Conservation (phyloP, 352 stramenopile species). For the Globisporangium iwayamae region DNA sequence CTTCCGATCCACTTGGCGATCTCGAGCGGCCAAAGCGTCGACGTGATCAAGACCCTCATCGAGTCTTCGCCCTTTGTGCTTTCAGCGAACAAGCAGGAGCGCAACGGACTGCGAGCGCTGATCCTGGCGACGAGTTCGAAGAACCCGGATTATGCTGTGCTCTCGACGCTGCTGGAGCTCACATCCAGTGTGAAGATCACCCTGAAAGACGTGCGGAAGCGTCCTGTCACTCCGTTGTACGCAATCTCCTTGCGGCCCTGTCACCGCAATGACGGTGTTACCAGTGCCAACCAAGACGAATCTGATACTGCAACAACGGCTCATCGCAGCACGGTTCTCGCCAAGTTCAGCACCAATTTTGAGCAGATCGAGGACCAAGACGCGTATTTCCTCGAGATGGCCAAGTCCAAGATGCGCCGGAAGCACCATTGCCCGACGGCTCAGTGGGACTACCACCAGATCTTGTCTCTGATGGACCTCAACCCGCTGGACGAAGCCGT, state of each 20-base stretch:
- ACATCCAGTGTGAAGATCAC: conserved; percentile 23
- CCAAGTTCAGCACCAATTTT: conserved; percentile 36
- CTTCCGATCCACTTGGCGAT: conserved; percentile 54
- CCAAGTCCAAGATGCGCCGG: conserved; percentile 47
- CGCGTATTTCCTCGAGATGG: conserved; percentile 50
- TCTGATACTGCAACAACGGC: not conserved
- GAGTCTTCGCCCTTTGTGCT: conserved; percentile 29
- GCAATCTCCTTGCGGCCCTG: conserved; percentile 41
- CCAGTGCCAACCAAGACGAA: not conserved
- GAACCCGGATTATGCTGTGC: conserved; percentile 25
- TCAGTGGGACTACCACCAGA: conserved; percentile 43
- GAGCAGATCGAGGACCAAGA: conserved; percentile 52
- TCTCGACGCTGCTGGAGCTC: conserved; percentile 36
- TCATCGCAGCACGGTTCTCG: conserved; percentile 15
- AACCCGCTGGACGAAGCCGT: conserved; percentile 64
- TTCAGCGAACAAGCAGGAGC: conserved; percentile 28
- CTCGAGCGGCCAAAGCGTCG: conserved; percentile 21
- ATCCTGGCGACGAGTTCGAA: conserved; percentile 38
- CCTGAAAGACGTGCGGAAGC: conserved; percentile 1
- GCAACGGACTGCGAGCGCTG: conserved; percentile 32
- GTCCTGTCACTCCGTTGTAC: conserved; percentile 41
- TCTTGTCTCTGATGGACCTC: conserved; percentile 48
- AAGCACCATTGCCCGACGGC: conserved; percentile 50
- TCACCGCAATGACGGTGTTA: conserved; percentile 5
- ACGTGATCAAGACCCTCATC: conserved; percentile 28